Evolutionary conservation across 1,284 basidiomycete genomes (phyloP), one percentile per base, ranked within the genome.

Genomic region (Trametes sp.): DNA sequence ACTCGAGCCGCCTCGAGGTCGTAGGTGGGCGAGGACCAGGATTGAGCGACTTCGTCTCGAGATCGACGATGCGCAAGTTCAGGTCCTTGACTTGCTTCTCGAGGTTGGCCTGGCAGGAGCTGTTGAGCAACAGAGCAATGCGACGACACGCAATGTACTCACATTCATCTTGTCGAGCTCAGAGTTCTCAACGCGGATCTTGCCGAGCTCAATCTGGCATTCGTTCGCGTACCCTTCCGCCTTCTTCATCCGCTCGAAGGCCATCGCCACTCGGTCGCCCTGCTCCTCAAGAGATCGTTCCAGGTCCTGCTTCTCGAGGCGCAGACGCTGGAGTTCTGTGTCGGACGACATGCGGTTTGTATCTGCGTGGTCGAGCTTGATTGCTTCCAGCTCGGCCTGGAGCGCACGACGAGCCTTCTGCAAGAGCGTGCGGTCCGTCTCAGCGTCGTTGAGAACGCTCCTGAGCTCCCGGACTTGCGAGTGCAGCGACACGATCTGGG

Each of bases 381-480:
- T 93, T 2, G 87, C 83, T 70, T 94, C 90, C 24, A 94, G 79
- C 69, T 94, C 90, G 6, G 89, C 86, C 70, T 94, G 92, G 29
- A 95, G 77, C 0, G 90, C 86, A 10, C 90, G 85, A n/a, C 93
- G 86, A 16, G 93, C 92, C 71, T 93, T 93, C 75, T 93, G 91
- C 45, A 95, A 78, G 60, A 94, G 81, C 6, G 87, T 82, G 3
- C 92, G 83, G 69, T 95, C 93, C 2, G 91, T 86, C 73, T 96
- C 94, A 2, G 89, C 90, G 65, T 95, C 92, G 70, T 95, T 93
- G 62, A 95, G 78, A 14, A 93, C 88, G 24, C 84, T 80, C 14
- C 93, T 87, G 16, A 96, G 81, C 70, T 96, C 93, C 49, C 92
- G 87, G 54, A 94, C 90, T 82, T 95, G 92, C 2, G 91, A 92